Evolutionary conservation across 306 rosid species (phyloP), one percentile per base, ranked within the genome.

Genomic region (Prunus armeniaca): DNA sequence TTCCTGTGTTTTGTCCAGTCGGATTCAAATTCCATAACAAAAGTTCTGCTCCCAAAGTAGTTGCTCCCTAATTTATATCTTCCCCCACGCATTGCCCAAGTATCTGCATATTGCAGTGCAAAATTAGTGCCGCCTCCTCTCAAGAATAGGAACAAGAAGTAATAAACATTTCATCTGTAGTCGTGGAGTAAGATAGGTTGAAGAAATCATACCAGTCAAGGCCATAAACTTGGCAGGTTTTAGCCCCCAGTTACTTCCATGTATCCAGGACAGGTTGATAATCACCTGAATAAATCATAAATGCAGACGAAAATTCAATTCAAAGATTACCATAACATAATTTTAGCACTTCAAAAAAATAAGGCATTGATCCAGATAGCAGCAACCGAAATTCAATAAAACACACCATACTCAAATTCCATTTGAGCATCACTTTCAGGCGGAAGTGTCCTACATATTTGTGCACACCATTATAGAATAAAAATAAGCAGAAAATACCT

Each of bases 1-100:
- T 83, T 95, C 82, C 82, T 82, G 73, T 90, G 90, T 77, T 75
- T 89, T 75, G 81, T 88, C 92, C 97, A 88, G 65, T 89, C 90
- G 68, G 91, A 87, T 78, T 89, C 90, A 83, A 85, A 84, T 88
- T 88, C 99, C 99, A 95, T 95, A 80, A 81, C 93, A 90, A 73
- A 79, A 62, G 78, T 80, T 77, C 70, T 87, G 88, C 82, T 81
- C 76, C 86, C 79, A 80, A 60, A 69, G 65, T 78, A 67, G 71
- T 76, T 82, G 60, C 60, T 81, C 28, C 80, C 73, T 57, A 30
- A 75, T 38, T 80, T 73, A 80, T 68, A 24, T 80, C 72, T 83
- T 80, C 77, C 84, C 77, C 90, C 90, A 73, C 84, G 85, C 97
- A 90, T 83, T 75, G 64, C 85, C 88, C 86, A 50, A 58, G 79